A percentile compares a stretch with the other conserved stretches of the same genome.
phyloP scores from a whole-genome alignment of 371 early-diverging fungal genomes.

The Choanephora cucurbitarum region DNA sequence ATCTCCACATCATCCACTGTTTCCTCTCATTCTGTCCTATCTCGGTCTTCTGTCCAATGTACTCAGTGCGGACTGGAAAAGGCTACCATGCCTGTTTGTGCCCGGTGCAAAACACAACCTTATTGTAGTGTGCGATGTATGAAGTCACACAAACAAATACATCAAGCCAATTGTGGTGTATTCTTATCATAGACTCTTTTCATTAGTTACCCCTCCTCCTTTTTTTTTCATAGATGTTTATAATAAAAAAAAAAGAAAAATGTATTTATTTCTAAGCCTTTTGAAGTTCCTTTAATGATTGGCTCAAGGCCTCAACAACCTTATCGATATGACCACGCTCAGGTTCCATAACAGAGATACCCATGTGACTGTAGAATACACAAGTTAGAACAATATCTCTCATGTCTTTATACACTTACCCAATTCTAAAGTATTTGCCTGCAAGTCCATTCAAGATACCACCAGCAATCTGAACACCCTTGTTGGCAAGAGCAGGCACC shows the following conservation, averaged over 20 bases:
- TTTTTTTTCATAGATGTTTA: not conserved
- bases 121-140: conserved; percentile 30
- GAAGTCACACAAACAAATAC: conserved; percentile 20
- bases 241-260: not conserved
- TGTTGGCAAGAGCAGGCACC: conserved; percentile 71
- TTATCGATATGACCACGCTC: conserved; percentile 73
- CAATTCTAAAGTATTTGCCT: conserved; percentile 93
- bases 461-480: conserved; percentile 92
- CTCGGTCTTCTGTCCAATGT: conserved; percentile 3
- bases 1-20: conserved; percentile 4
- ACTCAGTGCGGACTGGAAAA: conserved; percentile 27
- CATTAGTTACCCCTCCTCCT: not conserved
- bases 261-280: conserved; percentile 18
- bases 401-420: conserved; percentile 34
- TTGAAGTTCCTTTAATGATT: conserved; percentile 69
- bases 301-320: conserved; percentile 71
- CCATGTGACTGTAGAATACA: conserved; percentile 77
- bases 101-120: conserved; percentile 22
- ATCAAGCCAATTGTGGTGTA: conserved; percentile 9
- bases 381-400: not conserved
- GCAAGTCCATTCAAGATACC: conserved; percentile 89
- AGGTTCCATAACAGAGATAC: conserved; percentile 82
- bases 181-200: not conserved
- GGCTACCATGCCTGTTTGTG: conserved; percentile 25
- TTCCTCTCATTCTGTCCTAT: conserved; percentile 4